Evolutionary conservation across 2,329 filamentous ascomycete genomes (phyloP).

Genomic region (Scedosporium minutisporum): DNA sequence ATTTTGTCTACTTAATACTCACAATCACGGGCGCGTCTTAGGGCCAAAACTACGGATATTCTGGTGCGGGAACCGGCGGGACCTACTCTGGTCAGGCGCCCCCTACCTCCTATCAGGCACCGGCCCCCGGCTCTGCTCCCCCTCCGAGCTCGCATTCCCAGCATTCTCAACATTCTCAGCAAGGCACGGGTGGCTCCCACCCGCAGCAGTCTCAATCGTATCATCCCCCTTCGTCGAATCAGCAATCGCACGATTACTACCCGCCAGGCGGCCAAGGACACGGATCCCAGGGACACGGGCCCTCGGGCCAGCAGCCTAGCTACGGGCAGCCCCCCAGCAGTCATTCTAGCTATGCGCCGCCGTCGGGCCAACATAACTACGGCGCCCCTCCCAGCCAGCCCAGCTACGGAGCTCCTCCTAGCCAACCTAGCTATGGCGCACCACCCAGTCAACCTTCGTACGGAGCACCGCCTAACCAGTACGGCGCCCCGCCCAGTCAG

Average conservation of each 20-base stretch:
- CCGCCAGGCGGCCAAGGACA: constrained; percentile 5
- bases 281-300: constrained; percentile 1
- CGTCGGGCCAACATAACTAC: constrained; percentile 18
- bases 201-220: constrained; percentile 18
- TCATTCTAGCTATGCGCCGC: constrained; percentile 14
- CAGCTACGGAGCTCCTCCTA: constrained; percentile 14
- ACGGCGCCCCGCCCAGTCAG: neutral
- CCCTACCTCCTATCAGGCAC: constrained; percentile 46
- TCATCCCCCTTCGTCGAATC: constrained; percentile 18
- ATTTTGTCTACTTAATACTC: neutral
- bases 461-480: constrained; percentile 13
- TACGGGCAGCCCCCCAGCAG: constrained; percentile 14
- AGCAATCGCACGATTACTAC: constrained; percentile 2
- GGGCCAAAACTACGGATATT: constrained; percentile 55
- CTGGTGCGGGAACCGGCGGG: constrained; percentile 41
- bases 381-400: constrained; percentile 13
- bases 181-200: neutral
- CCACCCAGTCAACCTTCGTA: constrained; percentile 18
- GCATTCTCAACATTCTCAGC: constrained; percentile 1
- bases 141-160: constrained; percentile 5
- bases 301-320: constrained; percentile 7
- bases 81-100: constrained; percentile 56
- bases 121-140: constrained; percentile 12
- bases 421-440: constrained; percentile 15
- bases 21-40: constrained; percentile 13